Percentiles rank a stretch among this genome's conserved stretches.
These are phyloP conservation scores for Trichocomaceae sp. DNA, from an alignment of 2,329 filamentous ascomycete species.

Conservation along the genomic window DNA sequence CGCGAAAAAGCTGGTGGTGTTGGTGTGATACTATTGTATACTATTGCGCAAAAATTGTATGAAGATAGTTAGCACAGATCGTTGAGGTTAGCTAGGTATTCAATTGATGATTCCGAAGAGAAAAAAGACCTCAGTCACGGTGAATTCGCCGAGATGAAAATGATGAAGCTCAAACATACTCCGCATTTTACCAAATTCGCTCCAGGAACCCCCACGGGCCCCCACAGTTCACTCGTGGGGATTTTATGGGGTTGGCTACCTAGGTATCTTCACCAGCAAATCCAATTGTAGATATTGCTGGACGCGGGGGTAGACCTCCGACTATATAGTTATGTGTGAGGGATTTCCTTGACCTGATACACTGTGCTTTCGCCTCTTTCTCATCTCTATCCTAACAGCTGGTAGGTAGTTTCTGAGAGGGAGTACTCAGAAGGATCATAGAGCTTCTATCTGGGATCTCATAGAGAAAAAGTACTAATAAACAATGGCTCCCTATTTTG, in stretches of 20 bases:
- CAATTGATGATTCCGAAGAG: not conserved
- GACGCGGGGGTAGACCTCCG: not conserved
- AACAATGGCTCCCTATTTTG: constrained; percentile 14
- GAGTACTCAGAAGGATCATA: not conserved
- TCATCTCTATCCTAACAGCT: not conserved
- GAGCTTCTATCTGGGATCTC: no score
- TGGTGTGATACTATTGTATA: not conserved
- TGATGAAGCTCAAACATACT: not conserved
- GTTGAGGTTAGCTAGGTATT: not conserved
- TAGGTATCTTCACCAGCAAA: not conserved
- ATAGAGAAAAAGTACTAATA: not conserved
- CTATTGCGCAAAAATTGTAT: no score
- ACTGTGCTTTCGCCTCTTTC: not conserved
- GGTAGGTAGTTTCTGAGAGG: not conserved
- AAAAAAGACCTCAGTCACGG: not conserved
- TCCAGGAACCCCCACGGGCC: not conserved
- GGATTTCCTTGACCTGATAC: not conserved
- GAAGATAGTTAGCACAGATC: not conserved
- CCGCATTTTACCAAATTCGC: not conserved
- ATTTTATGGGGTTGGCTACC: not conserved
- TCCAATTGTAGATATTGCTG: not conserved
- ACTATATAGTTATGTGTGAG: not conserved
- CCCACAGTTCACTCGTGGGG: not conserved
- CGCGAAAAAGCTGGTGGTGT: constrained; percentile 5
- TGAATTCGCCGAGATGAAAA: not conserved